Base-by-base conservation (phyloP, 2,329 filamentous ascomycete genomes). In the Tolypocladium pustulatum region DNA sequence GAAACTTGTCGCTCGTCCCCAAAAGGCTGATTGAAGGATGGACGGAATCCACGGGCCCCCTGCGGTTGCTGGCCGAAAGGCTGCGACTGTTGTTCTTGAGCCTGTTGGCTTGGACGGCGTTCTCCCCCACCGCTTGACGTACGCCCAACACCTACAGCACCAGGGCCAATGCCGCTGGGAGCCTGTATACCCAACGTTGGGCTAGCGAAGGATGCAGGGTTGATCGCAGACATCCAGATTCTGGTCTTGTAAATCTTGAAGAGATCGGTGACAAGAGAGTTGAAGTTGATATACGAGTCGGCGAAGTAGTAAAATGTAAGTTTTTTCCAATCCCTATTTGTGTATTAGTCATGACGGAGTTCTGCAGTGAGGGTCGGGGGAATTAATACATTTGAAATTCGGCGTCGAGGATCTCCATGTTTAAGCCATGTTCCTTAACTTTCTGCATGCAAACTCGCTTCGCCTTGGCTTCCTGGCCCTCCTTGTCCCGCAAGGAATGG, bases 191-290 rank as follows among this genome's bases (percentile, higher is more conserved):
- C 88, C 55, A 90, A 78, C 3, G 85, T 85, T 22, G 89, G 88
- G 62, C 86, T 92, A 30, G 89, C 89, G 72, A 97, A 97, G 0
- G 93, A 97, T 6, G 93, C 94, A 9, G 94, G 94, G 71, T 99
- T 99, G 73, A 99, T 96, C 4, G 94, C 94, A 5, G 93, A 97
- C 90, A 99, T 96, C 94, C 94, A 99, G 67, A 99, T 99, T 66
- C 95, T 86, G 27, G 93, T 96, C 78, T 99, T 99, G 81, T 97
- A 99, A 62, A 97, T 93, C 75, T 97, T 97, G 82, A 97, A 99
- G 15, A 99, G 81, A 70, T 99, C 94, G 0, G 92, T 96, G 57
- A 99, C 94, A 20, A 99, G 84, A 2, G 91, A 90, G 72, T 99
- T 99, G 81, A 99, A 99, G 76, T 97, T 97, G 79, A 99, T 96